phyloP scores from a whole-genome alignment of 345 rosid genomes.

The Viola odorata region DNA sequence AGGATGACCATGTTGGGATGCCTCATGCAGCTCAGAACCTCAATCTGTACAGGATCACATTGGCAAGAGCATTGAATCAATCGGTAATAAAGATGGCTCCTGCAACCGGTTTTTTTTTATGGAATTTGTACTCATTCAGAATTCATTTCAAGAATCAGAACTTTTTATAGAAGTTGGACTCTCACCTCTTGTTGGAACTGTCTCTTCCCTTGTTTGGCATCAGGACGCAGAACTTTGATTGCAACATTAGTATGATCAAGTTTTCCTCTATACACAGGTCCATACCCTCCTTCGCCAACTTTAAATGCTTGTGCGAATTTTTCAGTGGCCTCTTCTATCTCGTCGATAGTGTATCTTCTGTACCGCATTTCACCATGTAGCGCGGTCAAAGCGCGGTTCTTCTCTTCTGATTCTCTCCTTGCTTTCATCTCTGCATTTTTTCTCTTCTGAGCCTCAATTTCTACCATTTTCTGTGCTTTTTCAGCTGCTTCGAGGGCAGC shows the following conservation, averaged over 20 bases:
- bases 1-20: conserved; percentile 94
- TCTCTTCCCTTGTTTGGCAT: conserved; percentile 83
- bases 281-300: conserved; percentile 95
- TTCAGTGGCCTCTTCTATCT: conserved; percentile 71
- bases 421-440: conserved; percentile 68
- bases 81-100: not conserved
- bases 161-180: not conserved
- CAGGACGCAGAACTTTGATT: conserved; percentile 78
- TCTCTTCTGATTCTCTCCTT: conserved; percentile 58
- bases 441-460: conserved; percentile 60
- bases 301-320: conserved; percentile 40
- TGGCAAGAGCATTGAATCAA: conserved; percentile 6
- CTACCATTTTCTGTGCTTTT: conserved; percentile 64
- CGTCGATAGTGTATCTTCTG: conserved; percentile 67
- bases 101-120: not conserved
- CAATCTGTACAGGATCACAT: conserved; percentile 41
- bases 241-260: conserved; percentile 92
- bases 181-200: conserved; percentile 88
- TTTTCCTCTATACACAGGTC: conserved; percentile 81
- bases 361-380: conserved; percentile 57
- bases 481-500: conserved; percentile 85
- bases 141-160: not conserved
- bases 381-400: conserved; percentile 59
- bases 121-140: not conserved
- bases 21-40: conserved; percentile 74